A percentile compares a stretch with the other conserved stretches of the same genome.
Evolutionary conservation across 257 asterid genomes (phyloP).

Genomic region (Fraxinus anomala): DNA sequence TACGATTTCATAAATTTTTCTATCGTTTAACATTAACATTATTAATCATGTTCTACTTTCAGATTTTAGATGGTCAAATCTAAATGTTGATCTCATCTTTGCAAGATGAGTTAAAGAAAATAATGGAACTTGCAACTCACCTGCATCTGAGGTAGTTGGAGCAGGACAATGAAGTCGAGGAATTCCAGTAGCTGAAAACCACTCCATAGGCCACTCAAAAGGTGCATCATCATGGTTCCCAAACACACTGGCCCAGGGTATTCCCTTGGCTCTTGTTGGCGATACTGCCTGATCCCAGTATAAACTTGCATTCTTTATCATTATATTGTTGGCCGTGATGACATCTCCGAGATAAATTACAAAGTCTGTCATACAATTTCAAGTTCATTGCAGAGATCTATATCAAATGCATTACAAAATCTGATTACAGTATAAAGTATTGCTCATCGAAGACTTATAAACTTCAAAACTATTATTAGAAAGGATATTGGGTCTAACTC

Average conservation of each 20-base stretch:
- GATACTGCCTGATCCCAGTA: slow-evolving; percentile 87
- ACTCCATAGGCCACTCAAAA: slow-evolving; percentile 89
- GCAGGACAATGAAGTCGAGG: slow-evolving; percentile 56
- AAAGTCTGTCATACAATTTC: slow-evolving; percentile 51
- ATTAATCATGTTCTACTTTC: not conserved
- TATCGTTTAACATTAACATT: not conserved
- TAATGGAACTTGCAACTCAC: slow-evolving; percentile 21
- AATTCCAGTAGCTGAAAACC: slow-evolving; percentile 76
- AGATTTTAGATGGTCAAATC: not conserved
- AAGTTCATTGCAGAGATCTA: slow-evolving; percentile 1
- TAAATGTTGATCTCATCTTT: not conserved
- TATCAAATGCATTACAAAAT: slow-evolving; percentile 1
- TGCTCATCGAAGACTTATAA: not conserved
- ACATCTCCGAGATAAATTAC: slow-evolving; percentile 90
- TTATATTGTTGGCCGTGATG: slow-evolving; percentile 77
- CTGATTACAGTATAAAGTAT: not conserved
- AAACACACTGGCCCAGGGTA: slow-evolving; percentile 77
- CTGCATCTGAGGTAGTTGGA: slow-evolving; percentile 35
- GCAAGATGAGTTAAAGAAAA: not conserved
- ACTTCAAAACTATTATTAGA: not conserved
- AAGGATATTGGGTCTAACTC: no score
- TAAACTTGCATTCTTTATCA: slow-evolving; percentile 62
- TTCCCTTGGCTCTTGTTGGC: slow-evolving; percentile 63
- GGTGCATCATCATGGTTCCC: slow-evolving; percentile 94
- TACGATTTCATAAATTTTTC: not conserved